phyloP scores from a whole-genome alignment of 164 flowering plant species.

The Paratinospora sagittata region DNA sequence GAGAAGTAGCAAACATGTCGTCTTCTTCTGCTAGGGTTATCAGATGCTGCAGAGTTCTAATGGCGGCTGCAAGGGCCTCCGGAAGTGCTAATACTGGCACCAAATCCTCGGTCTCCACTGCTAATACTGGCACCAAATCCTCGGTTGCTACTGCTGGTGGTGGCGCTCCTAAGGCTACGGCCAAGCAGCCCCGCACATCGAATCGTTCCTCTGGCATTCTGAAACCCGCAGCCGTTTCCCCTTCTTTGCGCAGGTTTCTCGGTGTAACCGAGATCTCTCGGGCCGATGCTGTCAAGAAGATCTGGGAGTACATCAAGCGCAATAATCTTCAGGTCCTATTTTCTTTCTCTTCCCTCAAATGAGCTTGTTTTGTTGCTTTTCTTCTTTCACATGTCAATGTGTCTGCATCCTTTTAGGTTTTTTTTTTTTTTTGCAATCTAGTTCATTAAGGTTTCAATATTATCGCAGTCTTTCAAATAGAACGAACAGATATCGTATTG shows the following conservation, averaged over 20 bases:
- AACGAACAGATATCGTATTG: too few relatives aligned
- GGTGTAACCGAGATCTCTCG: slow-evolving; percentile 54
- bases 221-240: slow-evolving; percentile 39
- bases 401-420: background rate
- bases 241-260: slow-evolving; percentile 38
- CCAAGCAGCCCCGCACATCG: background rate
- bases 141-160: background rate
- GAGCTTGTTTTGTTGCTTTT: background rate
- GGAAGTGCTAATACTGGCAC: background rate
- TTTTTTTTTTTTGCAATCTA: background rate
- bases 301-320: slow-evolving; percentile 69
- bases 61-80: slow-evolving; percentile 17
- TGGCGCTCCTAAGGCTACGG: background rate
- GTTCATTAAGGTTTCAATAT: background rate
- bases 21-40: slow-evolving; percentile 19
- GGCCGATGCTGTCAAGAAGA: slow-evolving; percentile 51
- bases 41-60: slow-evolving; percentile 16
- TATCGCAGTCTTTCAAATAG: too few relatives aligned
- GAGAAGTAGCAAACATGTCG: slow-evolving; percentile 3
- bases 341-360: background rate
- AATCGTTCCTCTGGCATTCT: slow-evolving; percentile 21
- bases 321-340: slow-evolving; percentile 57
- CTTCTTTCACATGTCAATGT: background rate
- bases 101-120: background rate
- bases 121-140: background rate